phyloP scores from a whole-genome alignment of 1,284 basidiomycete species.

The Malassezia nana region DNA sequence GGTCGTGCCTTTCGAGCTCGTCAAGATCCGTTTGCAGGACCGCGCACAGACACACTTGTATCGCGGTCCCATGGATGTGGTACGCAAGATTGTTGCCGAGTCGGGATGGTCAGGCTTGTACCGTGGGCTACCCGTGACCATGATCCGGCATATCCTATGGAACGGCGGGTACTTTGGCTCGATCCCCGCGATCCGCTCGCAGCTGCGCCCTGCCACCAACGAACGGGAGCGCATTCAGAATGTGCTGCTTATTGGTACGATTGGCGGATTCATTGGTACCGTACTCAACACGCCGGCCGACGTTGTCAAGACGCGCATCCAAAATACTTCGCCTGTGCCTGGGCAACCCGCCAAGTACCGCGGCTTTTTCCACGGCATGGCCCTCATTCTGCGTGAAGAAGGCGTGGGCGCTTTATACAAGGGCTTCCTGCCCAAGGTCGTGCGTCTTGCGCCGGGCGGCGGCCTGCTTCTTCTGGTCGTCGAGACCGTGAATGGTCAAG shows the following conservation, averaged over 20 bases:
- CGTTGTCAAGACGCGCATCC: conserved; percentile 93
- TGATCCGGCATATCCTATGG: conserved; percentile 45
- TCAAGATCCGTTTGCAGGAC: conserved; percentile 79
- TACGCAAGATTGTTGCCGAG: conserved; percentile 58
- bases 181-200: conserved; percentile 68
- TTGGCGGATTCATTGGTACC: conserved; percentile 81
- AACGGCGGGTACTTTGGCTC: conserved; percentile 59
- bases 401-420: conserved; percentile 84
- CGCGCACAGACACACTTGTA: conserved; percentile 29
- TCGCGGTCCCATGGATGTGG: conserved; percentile 80
- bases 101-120: conserved; percentile 76
- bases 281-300: conserved; percentile 68
- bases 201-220: conserved; percentile 66
- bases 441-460: conserved; percentile 82
- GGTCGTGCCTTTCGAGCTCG: conserved; percentile 84
- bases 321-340: conserved; percentile 54
- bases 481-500: conserved; percentile 30
- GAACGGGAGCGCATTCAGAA: conserved; percentile 67
- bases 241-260: conserved; percentile 78
- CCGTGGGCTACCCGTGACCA: conserved; percentile 24
- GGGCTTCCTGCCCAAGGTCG: conserved; percentile 60
- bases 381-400: conserved; percentile 78
- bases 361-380: conserved; percentile 63
- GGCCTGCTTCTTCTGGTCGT: conserved; percentile 70
- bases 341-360: conserved; percentile 64